Conservation (phyloP, 2,329 filamentous ascomycete genomes). For the Kalmusia sp. region DNA sequence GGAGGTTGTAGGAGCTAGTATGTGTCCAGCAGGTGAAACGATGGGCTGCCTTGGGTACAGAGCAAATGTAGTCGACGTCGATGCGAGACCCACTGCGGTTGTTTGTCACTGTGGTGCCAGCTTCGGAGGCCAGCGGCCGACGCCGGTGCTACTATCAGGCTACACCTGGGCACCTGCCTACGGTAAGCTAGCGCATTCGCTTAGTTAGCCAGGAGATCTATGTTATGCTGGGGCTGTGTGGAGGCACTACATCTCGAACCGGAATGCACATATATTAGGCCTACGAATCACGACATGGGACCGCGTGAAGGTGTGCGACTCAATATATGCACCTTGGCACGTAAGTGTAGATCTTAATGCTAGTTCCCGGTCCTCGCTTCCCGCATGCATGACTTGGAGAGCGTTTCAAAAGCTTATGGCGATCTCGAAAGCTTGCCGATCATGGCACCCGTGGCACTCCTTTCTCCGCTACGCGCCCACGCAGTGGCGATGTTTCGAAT, state of each 20-base stretch:
- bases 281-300: not conserved
- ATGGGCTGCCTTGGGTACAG: not conserved
- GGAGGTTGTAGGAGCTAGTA: not conserved
- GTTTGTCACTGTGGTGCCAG: not conserved
- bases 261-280: not conserved
- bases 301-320: not conserved
- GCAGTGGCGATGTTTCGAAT: not conserved
- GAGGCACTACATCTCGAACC: not conserved
- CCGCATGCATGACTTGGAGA: not conserved
- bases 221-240: not conserved
- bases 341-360: not conserved
- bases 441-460: not conserved
- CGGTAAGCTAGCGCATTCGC: not conserved
- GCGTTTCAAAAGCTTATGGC: slow-evolving; percentile 5
- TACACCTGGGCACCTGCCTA: not conserved
- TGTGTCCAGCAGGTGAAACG: slow-evolving; percentile 3
- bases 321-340: not conserved
- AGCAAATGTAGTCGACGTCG: not conserved
- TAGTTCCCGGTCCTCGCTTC: not conserved
- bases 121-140: not conserved
- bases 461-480: slow-evolving; percentile 6
- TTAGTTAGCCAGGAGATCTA: not conserved
- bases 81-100: not conserved
- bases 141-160: not conserved
- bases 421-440: not conserved